Evolutionary conservation across 352 stramenopile species (phyloP).

Genomic region (Phytophthora sojae): DNA sequence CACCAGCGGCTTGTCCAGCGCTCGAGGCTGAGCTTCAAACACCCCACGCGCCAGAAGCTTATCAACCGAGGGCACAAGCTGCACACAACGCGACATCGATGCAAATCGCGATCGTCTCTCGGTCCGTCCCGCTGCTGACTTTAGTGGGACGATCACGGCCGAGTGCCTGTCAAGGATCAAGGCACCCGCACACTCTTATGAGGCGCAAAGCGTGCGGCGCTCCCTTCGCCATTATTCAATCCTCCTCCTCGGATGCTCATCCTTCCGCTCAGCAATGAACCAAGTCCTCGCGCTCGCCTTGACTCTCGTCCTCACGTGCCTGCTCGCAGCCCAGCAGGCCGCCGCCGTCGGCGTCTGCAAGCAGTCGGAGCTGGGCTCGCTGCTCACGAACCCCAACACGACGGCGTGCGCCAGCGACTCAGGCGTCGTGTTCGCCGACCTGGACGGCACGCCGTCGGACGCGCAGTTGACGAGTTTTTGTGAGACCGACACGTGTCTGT

Average conservation of each 20-base stretch:
- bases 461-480: conserved; percentile 42
- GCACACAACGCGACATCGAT: not conserved
- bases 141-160: conserved; percentile 21
- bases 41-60: too few relatives aligned
- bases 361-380: conserved; percentile 33
- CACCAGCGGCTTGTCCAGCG: too few relatives aligned
- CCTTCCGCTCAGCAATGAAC: conserved; percentile 14
- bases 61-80: too few relatives aligned
- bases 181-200: not conserved
- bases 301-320: not conserved
- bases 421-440: conserved; percentile 28
- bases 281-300: conserved; percentile 14
- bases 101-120: conserved; percentile 1
- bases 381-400: conserved; percentile 42
- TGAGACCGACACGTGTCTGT: conserved; percentile 32
- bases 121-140: conserved; percentile 24
- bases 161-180: not conserved
- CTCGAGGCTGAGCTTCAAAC: too few relatives aligned
- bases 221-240: conserved; percentile 18
- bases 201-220: not conserved
- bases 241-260: conserved; percentile 6
- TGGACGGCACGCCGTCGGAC: conserved; percentile 34
- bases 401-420: conserved; percentile 39
- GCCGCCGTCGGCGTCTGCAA: conserved; percentile 29
- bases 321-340: not conserved